Evolutionary conservation across 306 rosid genomes (phyloP), one percentile per base, ranked within the genome.

Genomic region (cucumber (Cucumis sativus)): DNA sequence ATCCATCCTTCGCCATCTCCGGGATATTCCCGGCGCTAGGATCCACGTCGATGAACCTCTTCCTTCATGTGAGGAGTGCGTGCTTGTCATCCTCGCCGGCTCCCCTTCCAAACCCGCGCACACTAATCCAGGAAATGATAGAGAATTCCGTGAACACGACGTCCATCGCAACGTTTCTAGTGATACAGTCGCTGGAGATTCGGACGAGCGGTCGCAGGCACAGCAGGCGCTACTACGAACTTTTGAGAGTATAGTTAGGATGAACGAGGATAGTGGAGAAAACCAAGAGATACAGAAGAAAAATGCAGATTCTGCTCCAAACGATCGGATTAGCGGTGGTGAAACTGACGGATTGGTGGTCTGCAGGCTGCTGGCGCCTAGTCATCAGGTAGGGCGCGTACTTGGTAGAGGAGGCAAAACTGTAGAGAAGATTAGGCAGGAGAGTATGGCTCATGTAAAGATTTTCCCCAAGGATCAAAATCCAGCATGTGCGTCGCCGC

Each of bases 391-490:
- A 74, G 92, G 96, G 3, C 77, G 87, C 51, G 88, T 88, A 67
- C 87, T 88, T 41, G 94, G 94, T 2, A 83, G 94, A 80, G 90
- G 92, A 20, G 98, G 91, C 3, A 90, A 87, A 79, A 78, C 80
- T 68, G 84, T 89, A 74, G 97, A 91, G 77, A 93, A 86, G 77
- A 87, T 93, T 4, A 88, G 91, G 78, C 91, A 80, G 59, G 95
- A 93, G 43, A 91, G 86, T 75, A 92, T 91, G 23, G 98, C 98
- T 25, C 92, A 85, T 16, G 77, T 93, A 76, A 85, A 90, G 83
- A 84, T 93, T 80, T 85, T 84, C 61, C 87, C 93, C 23, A 83
- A 80, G 49, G 98, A 93, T 41, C 91, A 89, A 43, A 64, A 80
- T 74, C 91, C 89, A 5, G 66, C 84, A 0, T 84, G 85, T 40